Conservation (phyloP, 2,329 filamentous ascomycete genomes). For the Colletotrichum cuscutae region DNA sequence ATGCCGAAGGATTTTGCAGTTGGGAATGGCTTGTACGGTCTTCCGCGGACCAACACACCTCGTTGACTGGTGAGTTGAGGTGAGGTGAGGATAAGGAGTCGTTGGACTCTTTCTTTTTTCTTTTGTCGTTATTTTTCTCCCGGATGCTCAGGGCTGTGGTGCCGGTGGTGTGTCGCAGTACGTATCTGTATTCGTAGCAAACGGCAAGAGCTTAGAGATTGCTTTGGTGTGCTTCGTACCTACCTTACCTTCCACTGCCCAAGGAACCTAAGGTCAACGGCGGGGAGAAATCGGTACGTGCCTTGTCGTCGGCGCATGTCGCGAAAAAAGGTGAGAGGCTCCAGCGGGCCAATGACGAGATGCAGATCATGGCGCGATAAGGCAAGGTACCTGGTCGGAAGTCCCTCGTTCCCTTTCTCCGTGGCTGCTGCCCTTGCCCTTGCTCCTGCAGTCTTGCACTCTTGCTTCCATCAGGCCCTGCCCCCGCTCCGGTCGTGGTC, state of each 20-base stretch:
- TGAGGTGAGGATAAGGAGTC: not conserved
- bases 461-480: too few relatives aligned
- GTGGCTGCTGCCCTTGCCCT: conserved; percentile 13
- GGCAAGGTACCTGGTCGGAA: conserved; percentile 29
- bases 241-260: not conserved
- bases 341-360: conserved; percentile 28
- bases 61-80: not conserved
- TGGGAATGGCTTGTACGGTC: not conserved
- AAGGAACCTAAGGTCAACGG: not conserved
- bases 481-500: not conserved
- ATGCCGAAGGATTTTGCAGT: not conserved
- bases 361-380: conserved; percentile 35
- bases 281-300: not conserved
- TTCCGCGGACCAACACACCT: not conserved
- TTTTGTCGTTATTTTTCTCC: not conserved
- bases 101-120: not conserved
- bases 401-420: conserved; percentile 16
- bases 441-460: not conserved
- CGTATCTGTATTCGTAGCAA: not conserved
- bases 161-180: not conserved
- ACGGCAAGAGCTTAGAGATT: not conserved
- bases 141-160: not conserved
- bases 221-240: not conserved
- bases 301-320: conserved; percentile 11
- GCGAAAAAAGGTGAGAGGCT: conserved; percentile 29